These are phyloP conservation scores for Tolypocladium tropicale DNA, from an alignment of 2,329 filamentous ascomycete genomes.

Conservation along the genomic window DNA sequence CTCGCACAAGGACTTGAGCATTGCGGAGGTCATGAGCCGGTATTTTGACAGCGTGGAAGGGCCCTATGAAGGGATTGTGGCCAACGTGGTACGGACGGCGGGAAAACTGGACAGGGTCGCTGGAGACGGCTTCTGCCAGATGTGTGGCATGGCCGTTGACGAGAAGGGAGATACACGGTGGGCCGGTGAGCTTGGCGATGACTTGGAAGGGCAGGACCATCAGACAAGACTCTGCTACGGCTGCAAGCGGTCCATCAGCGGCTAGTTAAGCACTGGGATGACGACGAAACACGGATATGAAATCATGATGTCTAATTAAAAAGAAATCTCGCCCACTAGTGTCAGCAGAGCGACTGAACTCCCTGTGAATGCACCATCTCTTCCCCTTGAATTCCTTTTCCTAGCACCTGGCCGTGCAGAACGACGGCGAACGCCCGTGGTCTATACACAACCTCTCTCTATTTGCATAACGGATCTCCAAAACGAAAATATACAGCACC, in stretches of 20 bases:
- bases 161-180: constrained; percentile 53
- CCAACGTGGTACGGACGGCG: constrained; percentile 91
- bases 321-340: constrained; percentile 3
- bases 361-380: background rate
- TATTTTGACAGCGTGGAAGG: constrained; percentile 78
- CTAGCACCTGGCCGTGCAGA: background rate
- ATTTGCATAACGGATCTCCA: background rate
- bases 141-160: constrained; percentile 61
- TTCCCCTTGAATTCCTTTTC: background rate
- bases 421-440: background rate
- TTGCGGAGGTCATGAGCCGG: constrained; percentile 80
- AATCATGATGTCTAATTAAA: background rate
- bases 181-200: constrained; percentile 48
- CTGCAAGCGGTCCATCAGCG: constrained; percentile 54
- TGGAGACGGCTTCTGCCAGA: constrained; percentile 39
- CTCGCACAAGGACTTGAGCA: constrained; percentile 69
- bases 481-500: background rate
- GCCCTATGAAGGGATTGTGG: constrained; percentile 82
- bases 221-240: constrained; percentile 55
- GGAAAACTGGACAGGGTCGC: constrained; percentile 57
- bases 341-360: background rate
- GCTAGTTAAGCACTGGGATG: constrained; percentile 20
- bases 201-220: constrained; percentile 15
- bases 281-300: too few species aligned
- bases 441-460: background rate